Conservation (phyloP, 2,329 filamentous ascomycete species). For the Talaromyces sp. region DNA sequence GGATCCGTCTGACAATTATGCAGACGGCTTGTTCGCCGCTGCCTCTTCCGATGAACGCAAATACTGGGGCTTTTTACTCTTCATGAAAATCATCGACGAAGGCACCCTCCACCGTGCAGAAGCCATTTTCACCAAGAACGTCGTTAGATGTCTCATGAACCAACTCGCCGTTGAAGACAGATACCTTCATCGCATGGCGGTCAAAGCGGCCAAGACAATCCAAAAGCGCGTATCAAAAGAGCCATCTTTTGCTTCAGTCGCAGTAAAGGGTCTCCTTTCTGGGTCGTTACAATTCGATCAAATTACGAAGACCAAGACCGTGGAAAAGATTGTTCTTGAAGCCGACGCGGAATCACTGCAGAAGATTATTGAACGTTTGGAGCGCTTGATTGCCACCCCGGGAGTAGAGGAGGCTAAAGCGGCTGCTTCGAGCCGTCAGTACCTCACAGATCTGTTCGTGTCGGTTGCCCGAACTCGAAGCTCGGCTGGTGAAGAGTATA, state of each 20-base stretch:
- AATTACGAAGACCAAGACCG: slow-evolving; percentile 78
- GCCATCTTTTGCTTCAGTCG: slow-evolving; percentile 57
- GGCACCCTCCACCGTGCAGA: slow-evolving; percentile 52
- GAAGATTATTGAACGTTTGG: slow-evolving; percentile 56
- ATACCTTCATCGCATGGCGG: slow-evolving; percentile 75
- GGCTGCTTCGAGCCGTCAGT: slow-evolving; percentile 49
- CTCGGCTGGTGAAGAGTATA: slow-evolving; percentile 36
- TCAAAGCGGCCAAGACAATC: slow-evolving; percentile 71
- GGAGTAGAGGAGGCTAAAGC: slow-evolving; percentile 46
- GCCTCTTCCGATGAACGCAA: slow-evolving; percentile 84
- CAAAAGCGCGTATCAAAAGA: slow-evolving; percentile 63
- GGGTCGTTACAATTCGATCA: slow-evolving; percentile 81
- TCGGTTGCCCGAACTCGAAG: slow-evolving; percentile 47
- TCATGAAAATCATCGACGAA: slow-evolving; percentile 68
- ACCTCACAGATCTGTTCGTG: slow-evolving; percentile 55
- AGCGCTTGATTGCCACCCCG: slow-evolving; percentile 48
- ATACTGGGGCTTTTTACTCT: slow-evolving; percentile 85
- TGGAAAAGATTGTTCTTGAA: slow-evolving; percentile 69
- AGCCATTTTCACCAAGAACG: slow-evolving; percentile 75
- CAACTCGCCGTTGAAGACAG: slow-evolving; percentile 75
- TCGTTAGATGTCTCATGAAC: slow-evolving; percentile 79
- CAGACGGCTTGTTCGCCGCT: slow-evolving; percentile 73
- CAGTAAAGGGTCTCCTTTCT: slow-evolving; percentile 65
- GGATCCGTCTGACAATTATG: neutral
- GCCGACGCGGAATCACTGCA: slow-evolving; percentile 53